Conservation (phyloP, 768 basidiomycete species). For the Lactarius akahatsu region DNA sequence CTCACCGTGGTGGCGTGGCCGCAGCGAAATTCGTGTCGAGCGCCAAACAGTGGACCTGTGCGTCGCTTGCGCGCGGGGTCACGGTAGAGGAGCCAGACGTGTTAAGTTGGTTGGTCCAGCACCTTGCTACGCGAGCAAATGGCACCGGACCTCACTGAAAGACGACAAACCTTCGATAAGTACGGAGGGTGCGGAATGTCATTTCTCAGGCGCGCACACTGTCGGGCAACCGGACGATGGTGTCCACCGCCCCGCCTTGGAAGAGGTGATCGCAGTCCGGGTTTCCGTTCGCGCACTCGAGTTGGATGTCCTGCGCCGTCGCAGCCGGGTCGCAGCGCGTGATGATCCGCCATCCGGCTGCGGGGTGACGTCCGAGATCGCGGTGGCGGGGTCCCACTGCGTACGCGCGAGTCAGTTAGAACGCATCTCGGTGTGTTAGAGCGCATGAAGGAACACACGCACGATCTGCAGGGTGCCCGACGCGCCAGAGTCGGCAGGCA, state of each 20-base stretch:
- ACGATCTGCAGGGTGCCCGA: constrained; percentile 19
- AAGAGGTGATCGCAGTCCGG: constrained; percentile 28
- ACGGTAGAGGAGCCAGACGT: no score
- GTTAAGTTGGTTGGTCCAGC: neutral
- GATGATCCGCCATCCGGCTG: constrained; percentile 15
- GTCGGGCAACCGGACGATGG: constrained; percentile 30
- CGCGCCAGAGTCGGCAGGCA: constrained; percentile 2
- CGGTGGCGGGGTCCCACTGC: constrained; percentile 16
- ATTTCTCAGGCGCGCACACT: neutral
- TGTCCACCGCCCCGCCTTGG: constrained; percentile 25
- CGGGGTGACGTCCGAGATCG: constrained; percentile 24
- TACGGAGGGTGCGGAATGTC: neutral
- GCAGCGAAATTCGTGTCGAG: constrained; percentile 3
- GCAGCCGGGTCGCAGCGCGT: constrained; percentile 8
- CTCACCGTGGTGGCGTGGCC: neutral
- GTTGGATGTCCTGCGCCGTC: constrained; percentile 4
- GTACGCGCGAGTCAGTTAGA: neutral
- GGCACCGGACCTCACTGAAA: constrained; percentile 11
- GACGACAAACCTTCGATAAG: neutral
- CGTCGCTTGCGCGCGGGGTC: neutral
- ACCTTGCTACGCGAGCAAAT: constrained; percentile 4
- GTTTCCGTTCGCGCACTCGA: constrained; percentile 8
- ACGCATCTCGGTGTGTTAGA: neutral
- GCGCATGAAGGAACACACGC: neutral
- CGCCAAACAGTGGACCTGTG: neutral